A percentile compares a stretch with the other conserved stretches of the same genome.
phyloP scores from a whole-genome alignment of 768 basidiomycete species.

The Inosperma sp. region DNA sequence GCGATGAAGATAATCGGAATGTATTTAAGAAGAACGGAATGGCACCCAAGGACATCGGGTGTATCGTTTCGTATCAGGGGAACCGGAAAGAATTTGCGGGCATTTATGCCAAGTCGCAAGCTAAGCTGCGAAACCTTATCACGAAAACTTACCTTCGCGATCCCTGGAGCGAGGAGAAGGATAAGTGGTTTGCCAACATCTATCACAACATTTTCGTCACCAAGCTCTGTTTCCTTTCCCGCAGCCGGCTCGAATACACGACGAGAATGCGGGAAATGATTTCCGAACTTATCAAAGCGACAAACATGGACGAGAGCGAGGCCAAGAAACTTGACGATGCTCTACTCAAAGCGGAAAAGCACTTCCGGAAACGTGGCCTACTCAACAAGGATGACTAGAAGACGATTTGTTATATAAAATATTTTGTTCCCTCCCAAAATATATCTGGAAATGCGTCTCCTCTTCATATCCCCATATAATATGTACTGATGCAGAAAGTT shows the following conservation, averaged over 20 bases:
- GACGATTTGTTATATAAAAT: too few relatives aligned
- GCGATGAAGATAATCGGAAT: background rate
- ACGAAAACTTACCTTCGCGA: background rate
- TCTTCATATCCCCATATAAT: too few relatives aligned
- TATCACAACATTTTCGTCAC: background rate
- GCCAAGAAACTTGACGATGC: background rate
- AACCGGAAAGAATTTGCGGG: background rate
- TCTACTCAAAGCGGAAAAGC: background rate
- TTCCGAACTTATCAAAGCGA: background rate
- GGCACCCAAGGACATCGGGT: background rate
- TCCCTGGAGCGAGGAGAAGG: background rate
- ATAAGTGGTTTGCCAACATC: background rate
- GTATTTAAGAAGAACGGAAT: background rate
- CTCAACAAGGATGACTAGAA: too few relatives aligned
- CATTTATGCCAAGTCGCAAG: background rate
- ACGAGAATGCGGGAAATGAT: background rate
- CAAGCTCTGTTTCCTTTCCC: background rate
- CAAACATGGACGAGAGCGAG: background rate
- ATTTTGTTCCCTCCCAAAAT: too few relatives aligned
- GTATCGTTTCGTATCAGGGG: background rate
- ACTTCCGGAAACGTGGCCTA: background rate
- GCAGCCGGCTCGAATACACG: background rate
- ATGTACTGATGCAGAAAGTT: too few relatives aligned
- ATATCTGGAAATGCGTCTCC: too few relatives aligned
- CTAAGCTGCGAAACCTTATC: background rate